phyloP scores from a whole-genome alignment of 106 monocot genomes.

The Dendrobium catenatum region DNA sequence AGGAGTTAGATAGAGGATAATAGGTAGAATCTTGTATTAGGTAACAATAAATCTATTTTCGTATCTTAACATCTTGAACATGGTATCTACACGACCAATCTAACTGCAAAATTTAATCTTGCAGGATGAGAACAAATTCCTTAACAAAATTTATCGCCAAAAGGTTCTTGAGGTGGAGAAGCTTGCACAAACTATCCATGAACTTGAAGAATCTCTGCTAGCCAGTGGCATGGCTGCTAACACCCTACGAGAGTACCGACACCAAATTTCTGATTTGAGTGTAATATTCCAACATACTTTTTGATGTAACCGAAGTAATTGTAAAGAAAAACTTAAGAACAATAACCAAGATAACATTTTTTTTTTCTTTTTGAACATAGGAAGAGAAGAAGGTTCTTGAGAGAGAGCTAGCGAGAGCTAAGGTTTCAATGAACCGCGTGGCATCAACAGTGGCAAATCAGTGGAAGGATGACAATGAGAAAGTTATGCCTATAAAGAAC shows the following conservation, averaged over 20 bases:
- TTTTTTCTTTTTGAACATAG: constrained; percentile 14
- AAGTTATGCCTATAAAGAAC: constrained; percentile 87
- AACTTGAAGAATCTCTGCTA: constrained; percentile 79
- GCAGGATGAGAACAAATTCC: constrained; percentile 85
- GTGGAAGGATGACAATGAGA: constrained; percentile 91
- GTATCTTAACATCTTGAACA: too few species aligned
- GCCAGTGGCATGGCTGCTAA: constrained; percentile 81
- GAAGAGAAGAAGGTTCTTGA: constrained; percentile 77
- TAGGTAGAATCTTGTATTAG: too few species aligned
- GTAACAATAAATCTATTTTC: too few species aligned
- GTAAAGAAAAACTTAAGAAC: too few species aligned
- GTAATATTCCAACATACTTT: constrained; percentile 16
- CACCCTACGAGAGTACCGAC: constrained; percentile 74
- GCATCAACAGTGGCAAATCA: constrained; percentile 82
- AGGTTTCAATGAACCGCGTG: constrained; percentile 79
- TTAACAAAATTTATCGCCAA: constrained; percentile 80
- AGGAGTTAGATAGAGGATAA: too few species aligned
- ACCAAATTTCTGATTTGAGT: constrained; percentile 83
- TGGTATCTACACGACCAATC: too few species aligned
- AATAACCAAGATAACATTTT: neutral
- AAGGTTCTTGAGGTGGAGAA: constrained; percentile 85
- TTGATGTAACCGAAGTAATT: neutral
- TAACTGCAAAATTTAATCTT: neutral
- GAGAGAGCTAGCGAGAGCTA: constrained; percentile 66
- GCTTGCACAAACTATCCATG: constrained; percentile 69